A percentile compares a stretch with the other conserved stretches of the same genome.
These are phyloP conservation scores for Nematocida sp. DNA, from an alignment of 371 early-diverging fungal genomes.

Conservation along the genomic window DNA sequence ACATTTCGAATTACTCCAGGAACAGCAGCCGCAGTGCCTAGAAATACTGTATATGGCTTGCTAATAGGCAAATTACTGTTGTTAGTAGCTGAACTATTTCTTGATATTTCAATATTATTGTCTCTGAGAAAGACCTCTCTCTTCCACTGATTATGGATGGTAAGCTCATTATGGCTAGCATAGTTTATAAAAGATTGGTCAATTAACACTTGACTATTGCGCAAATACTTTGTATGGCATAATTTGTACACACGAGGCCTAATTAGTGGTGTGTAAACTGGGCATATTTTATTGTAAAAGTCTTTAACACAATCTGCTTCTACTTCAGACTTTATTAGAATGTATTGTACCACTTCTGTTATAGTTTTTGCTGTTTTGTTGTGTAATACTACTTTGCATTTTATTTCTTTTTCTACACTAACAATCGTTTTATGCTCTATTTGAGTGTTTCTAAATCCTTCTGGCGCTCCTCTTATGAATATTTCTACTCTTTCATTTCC, in stretches of 20 bases:
- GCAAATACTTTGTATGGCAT: slow-evolving; percentile 1
- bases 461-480: slow-evolving; percentile 20
- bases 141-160: neutral
- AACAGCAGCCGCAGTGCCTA: slow-evolving; percentile 90
- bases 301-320: neutral
- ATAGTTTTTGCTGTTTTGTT: neutral
- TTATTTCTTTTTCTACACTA: neutral
- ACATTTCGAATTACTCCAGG: slow-evolving; percentile 93
- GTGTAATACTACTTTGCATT: neutral
- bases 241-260: slow-evolving; percentile 2
- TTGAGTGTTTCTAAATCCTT: neutral
- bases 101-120: neutral
- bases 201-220: slow-evolving; percentile 1
- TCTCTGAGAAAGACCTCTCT: neutral
- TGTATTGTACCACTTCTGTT: neutral
- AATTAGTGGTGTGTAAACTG: slow-evolving; percentile 3
- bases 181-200: slow-evolving; percentile 21
- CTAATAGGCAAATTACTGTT: neutral
- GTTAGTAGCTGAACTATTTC: neutral
- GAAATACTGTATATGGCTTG: slow-evolving; percentile 29
- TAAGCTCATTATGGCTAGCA: neutral
- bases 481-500: neutral
- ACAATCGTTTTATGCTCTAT: neutral
- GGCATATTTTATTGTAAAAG: slow-evolving; percentile 18
- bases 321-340: neutral